Conservation (phyloP, 2,329 filamentous ascomycete genomes). For the Diaporthe amygdali region DNA sequence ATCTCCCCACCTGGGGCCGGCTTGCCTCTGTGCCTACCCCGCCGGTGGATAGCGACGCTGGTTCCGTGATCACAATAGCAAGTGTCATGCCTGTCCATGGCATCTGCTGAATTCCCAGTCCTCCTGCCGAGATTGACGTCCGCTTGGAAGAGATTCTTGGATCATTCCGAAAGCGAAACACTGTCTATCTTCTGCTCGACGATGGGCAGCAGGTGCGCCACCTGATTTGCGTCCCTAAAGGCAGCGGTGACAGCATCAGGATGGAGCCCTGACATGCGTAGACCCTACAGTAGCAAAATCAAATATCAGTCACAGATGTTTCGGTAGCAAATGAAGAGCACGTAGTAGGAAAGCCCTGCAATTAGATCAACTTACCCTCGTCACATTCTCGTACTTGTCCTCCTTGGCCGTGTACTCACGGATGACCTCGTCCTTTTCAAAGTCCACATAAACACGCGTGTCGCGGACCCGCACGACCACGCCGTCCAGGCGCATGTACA, state of each 20-base stretch:
- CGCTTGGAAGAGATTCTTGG: neutral
- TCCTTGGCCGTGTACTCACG: slow-evolving; percentile 92
- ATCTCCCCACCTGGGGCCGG: neutral
- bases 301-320: slow-evolving; percentile 25
- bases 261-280: slow-evolving; percentile 53
- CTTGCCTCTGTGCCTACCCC: neutral
- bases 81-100: neutral
- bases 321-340: neutral
- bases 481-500: slow-evolving; percentile 93
- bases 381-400: slow-evolving; percentile 77
- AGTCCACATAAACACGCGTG: slow-evolving; percentile 91
- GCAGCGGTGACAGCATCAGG: slow-evolving; percentile 78
- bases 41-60: neutral
- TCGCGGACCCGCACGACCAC: slow-evolving; percentile 88
- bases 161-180: slow-evolving; percentile 29
- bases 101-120: neutral
- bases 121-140: neutral
- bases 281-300: slow-evolving; percentile 41
- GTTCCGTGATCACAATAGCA: neutral
- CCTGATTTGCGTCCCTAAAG: slow-evolving; percentile 79
- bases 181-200: slow-evolving; percentile 71
- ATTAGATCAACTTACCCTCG: slow-evolving; percentile 58
- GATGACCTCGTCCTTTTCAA: slow-evolving; percentile 77
- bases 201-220: slow-evolving; percentile 72
- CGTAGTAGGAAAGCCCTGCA: neutral